Percentiles rank a stretch among this genome's conserved stretches.
Evolutionary conservation across 164 flowering plant genomes (phyloP).

Genomic region (Aristolochia californica): DNA sequence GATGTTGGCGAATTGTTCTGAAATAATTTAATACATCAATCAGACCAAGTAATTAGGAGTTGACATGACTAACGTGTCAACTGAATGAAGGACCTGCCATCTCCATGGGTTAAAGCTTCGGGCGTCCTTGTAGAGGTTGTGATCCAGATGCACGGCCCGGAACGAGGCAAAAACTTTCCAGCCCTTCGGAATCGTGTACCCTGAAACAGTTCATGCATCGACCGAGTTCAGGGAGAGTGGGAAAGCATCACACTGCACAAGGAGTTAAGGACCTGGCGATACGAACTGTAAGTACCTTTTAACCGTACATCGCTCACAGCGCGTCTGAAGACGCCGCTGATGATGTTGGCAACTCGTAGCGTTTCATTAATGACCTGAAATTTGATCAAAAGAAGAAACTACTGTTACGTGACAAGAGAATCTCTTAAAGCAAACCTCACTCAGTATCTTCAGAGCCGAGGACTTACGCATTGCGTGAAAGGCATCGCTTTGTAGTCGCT

Average conservation of each 20-base stretch:
- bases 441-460: no score
- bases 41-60: no score
- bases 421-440: no score
- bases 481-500: conserved; percentile 86
- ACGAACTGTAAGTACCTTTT: conserved; percentile 35
- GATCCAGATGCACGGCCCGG: conserved; percentile 80
- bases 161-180: conserved; percentile 88
- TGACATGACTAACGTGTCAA: no score
- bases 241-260: no score
- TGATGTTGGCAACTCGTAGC: conserved; percentile 76
- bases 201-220: no score
- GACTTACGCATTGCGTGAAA: conserved; percentile 89
- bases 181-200: conserved; percentile 86
- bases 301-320: conserved; percentile 52
- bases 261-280: no score
- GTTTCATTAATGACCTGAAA: conserved; percentile 87
- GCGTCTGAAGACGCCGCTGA: conserved; percentile 86
- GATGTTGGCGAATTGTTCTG: conserved; percentile 34
- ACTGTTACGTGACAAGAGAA: neutral
- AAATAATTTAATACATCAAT: neutral
- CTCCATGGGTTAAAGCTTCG: conserved; percentile 94
- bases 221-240: no score
- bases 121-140: conserved; percentile 69
- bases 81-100: conserved; percentile 87
- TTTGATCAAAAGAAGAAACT: neutral